Conservation (phyloP, 2,329 filamentous ascomycete species). For the Davidsoniella eucalypti region DNA sequence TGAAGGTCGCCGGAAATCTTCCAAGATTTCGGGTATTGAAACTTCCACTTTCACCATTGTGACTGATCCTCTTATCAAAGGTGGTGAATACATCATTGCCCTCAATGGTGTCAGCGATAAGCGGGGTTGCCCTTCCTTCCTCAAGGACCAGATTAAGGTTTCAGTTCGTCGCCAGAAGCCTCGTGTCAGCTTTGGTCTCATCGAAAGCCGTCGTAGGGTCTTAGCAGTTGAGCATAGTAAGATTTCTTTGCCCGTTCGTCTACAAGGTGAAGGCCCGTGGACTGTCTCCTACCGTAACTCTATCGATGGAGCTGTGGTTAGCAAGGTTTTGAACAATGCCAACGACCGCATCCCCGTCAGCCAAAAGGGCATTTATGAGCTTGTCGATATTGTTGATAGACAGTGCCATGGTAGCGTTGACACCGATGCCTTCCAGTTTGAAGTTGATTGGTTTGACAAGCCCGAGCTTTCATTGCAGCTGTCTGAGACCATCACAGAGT, state of each 20-base stretch:
- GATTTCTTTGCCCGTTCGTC: constrained; percentile 61
- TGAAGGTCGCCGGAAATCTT: constrained; percentile 64
- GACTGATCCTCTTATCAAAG: constrained; percentile 57
- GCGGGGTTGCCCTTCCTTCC: constrained; percentile 68
- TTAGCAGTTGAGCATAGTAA: constrained; percentile 61
- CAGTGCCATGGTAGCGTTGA: constrained; percentile 74
- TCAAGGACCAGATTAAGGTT: constrained; percentile 75
- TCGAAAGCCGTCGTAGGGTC: constrained; percentile 63
- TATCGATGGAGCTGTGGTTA: constrained; percentile 21
- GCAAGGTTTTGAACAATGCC: constrained; percentile 32
- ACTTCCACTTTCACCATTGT: constrained; percentile 50
- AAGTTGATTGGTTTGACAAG: constrained; percentile 71
- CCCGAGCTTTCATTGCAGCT: constrained; percentile 54
- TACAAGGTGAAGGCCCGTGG: constrained; percentile 80
- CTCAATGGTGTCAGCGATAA: constrained; percentile 75
- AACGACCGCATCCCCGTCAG: constrained; percentile 57
- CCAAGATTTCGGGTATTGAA: constrained; percentile 47
- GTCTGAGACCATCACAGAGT: constrained; percentile 39
- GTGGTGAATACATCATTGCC: constrained; percentile 79
- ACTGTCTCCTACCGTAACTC: constrained; percentile 56
- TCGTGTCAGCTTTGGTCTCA: constrained; percentile 65
- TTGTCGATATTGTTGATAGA: constrained; percentile 59
- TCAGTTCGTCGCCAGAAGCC: constrained; percentile 78
- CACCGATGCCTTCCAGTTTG: constrained; percentile 53
- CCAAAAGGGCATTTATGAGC: constrained; percentile 59